phyloP scores from a whole-genome alignment of 1,284 basidiomycete species.

The Caloboletus inedulis region DNA sequence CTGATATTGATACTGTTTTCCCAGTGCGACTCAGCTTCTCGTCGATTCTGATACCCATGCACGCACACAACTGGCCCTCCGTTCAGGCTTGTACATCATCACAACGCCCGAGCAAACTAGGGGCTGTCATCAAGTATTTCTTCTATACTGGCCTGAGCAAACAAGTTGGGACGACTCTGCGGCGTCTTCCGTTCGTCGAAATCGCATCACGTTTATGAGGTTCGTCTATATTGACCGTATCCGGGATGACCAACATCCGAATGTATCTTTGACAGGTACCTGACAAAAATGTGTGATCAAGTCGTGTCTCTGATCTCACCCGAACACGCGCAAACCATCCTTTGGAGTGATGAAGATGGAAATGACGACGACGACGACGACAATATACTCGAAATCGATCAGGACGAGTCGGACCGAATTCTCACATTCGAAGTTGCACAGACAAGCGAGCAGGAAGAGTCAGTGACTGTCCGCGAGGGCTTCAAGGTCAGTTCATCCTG shows the following conservation, averaged over 20 bases:
- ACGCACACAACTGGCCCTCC: conserved; percentile 34
- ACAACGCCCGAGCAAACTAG: conserved; percentile 10
- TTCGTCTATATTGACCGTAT: conserved; percentile 21
- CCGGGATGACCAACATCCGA: not conserved
- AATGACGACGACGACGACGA: conserved; percentile 31
- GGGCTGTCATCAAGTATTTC: conserved; percentile 35
- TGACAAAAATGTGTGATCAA: conserved; percentile 56
- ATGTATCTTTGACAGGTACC: conserved; percentile 39
- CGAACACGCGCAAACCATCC: conserved; percentile 41
- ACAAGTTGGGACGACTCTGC: conserved; percentile 56
- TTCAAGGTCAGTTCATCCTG: conserved; percentile 36
- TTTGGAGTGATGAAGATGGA: conserved; percentile 42
- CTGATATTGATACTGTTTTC: not conserved
- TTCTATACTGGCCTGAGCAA: conserved; percentile 62
- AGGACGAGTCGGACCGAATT: conserved; percentile 44
- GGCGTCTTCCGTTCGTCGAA: conserved; percentile 43
- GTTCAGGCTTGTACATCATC: conserved; percentile 52
- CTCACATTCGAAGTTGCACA: conserved; percentile 56
- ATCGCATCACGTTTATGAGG: conserved; percentile 62
- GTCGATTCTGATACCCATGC: conserved; percentile 20
- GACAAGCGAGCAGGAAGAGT: conserved; percentile 57
- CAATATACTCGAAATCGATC: conserved; percentile 28
- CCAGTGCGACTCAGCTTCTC: conserved; percentile 22
- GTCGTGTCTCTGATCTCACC: conserved; percentile 46
- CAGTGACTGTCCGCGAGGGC: conserved; percentile 39